Conservation (phyloP, 257 asterid genomes). For the Solanum tacnaense region DNA sequence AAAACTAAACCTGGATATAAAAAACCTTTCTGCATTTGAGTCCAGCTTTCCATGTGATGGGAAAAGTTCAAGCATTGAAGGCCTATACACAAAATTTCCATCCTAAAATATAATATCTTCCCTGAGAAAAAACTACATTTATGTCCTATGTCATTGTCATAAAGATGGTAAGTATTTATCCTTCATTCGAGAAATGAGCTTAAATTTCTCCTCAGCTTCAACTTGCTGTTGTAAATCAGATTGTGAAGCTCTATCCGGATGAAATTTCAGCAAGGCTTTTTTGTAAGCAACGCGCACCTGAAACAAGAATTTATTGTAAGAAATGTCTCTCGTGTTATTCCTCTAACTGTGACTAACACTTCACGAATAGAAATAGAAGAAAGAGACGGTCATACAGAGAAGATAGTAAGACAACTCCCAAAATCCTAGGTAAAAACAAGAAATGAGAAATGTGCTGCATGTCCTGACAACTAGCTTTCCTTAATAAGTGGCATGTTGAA, state of each 20-base stretch:
- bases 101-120: not conserved
- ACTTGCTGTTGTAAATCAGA: slow-evolving; percentile 67
- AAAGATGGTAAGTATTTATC: slow-evolving; percentile 38
- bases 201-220: slow-evolving; percentile 97
- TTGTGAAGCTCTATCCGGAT: slow-evolving; percentile 79
- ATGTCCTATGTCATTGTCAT: not conserved
- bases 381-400: not conserved
- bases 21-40: not conserved
- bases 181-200: slow-evolving; percentile 75
- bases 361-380: not conserved
- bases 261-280: slow-evolving; percentile 65
- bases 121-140: not conserved
- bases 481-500: no score
- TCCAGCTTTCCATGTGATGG: not conserved
- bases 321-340: not conserved
- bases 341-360: not conserved
- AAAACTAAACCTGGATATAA: not conserved
- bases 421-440: not conserved
- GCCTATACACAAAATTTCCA: not conserved
- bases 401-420: not conserved
- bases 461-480: no score
- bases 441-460: not conserved
- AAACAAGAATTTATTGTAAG: slow-evolving; percentile 2
- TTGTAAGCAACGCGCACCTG: slow-evolving; percentile 80
- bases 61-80: not conserved